Evolutionary conservation across 768 basidiomycete genomes (phyloP), one percentile per base, ranked within the genome.

Genomic region (Termitomyces sp.): DNA sequence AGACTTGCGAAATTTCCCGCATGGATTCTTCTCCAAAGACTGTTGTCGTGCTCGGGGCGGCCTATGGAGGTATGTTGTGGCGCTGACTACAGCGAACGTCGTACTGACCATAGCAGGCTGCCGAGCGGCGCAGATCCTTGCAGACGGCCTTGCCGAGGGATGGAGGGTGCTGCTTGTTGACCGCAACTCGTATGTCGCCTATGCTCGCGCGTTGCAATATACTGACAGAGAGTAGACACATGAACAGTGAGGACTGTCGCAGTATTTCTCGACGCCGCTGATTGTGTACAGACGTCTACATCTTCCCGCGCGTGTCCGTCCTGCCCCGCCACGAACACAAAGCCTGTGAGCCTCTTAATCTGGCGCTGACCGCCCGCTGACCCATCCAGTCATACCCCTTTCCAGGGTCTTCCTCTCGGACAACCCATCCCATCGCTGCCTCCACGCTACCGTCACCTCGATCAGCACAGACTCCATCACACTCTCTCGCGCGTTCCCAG

Each of bases 241-340:
- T 73, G n/a, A 81, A 81, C 60, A 79, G 79, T 79, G 51, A 62
- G 76, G 61, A 15, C 16, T 30, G 31, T 15, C 22, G 15, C 6
- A 55, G 2, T 54, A 6, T 27, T 18, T 22, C 1, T 20, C 47
- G 41, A 15, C 13, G 31, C 11, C 6, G 37, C 45, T 53, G 49
- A 41, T 59, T 50, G 16, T 33, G 36, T 20, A 34, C 55, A 77
- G 80, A 83, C 62, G 75, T 85, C 1, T 88, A 87, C 67, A 79
- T 82, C 33, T 75, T 87, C 42, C 81, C 85, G 4, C 74, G 85
- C 54, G 78, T 80, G 54, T 78, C 83, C 18, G 79, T 85, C 22
- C 75, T 86, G 5, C 75, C 83, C 42, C 79, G 81, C 20, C 81
- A 86, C 62, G 84, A 85, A 69, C 81, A 86, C 70, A 87, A 86